Evolutionary conservation across 2,329 filamentous ascomycete genomes (phyloP).

Genomic region (Ilyonectria robusta): DNA sequence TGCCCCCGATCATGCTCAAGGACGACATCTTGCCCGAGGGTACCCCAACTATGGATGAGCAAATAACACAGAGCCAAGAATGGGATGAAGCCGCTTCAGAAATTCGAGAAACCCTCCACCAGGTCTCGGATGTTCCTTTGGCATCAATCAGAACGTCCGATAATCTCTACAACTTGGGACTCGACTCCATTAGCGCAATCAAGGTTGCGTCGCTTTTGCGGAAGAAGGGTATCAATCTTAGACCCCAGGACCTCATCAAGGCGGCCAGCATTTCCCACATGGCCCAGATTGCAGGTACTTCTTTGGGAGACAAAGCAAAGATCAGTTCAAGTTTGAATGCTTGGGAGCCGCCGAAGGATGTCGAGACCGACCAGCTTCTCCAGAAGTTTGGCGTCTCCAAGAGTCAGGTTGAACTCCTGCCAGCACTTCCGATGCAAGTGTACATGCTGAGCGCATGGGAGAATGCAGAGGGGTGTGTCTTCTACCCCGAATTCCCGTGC

Average conservation of each 20-base stretch:
- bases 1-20: slow-evolving; percentile 55
- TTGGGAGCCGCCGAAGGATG: slow-evolving; percentile 51
- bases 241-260: slow-evolving; percentile 79
- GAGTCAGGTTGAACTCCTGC: slow-evolving; percentile 72
- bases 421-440: slow-evolving; percentile 81
- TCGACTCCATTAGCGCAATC: slow-evolving; percentile 94
- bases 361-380: slow-evolving; percentile 59
- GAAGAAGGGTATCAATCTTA: slow-evolving; percentile 72
- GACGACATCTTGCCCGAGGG: slow-evolving; percentile 17
- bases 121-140: slow-evolving; percentile 73
- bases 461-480: slow-evolving; percentile 74
- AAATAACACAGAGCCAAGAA: background rate
- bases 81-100: slow-evolving; percentile 55
- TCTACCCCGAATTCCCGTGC: slow-evolving; percentile 82
- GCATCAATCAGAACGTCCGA: slow-evolving; percentile 71
- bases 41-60: background rate
- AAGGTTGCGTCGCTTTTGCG: slow-evolving; percentile 82
- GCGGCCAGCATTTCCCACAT: slow-evolving; percentile 77
- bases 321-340: background rate
- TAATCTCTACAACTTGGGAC: slow-evolving; percentile 85
- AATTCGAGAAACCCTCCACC: slow-evolving; percentile 65
- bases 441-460: slow-evolving; percentile 88
- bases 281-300: slow-evolving; percentile 53
- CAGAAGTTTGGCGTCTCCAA: slow-evolving; percentile 55
- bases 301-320: background rate